Evolutionary conservation across 345 rosid species (phyloP).

Genomic region (Hibiscus trionum): DNA sequence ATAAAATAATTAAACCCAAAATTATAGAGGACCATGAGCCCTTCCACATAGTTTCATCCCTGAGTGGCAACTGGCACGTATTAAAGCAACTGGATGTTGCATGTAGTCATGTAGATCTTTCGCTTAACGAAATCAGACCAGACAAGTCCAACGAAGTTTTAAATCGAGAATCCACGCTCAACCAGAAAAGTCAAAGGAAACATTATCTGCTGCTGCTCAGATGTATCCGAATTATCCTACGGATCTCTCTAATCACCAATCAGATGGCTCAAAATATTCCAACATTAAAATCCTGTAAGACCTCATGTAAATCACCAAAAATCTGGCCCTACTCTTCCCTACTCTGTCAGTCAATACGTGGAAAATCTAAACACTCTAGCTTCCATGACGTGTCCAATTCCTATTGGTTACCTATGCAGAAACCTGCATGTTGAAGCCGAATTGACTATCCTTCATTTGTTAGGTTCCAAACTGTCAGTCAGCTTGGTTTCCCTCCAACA

Average conservation of each 20-base stretch:
- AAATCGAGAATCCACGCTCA: neutral
- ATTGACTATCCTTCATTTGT: slow-evolving; percentile 17
- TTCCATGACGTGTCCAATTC: slow-evolving; percentile 19
- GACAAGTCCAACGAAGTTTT: neutral
- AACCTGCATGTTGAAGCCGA: neutral
- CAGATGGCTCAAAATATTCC: neutral
- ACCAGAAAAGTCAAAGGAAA: slow-evolving; percentile 7
- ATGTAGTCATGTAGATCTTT: neutral
- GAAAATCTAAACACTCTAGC: slow-evolving; percentile 10
- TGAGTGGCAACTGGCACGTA: too few relatives aligned
- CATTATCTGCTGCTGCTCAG: slow-evolving; percentile 6
- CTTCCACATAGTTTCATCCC: too few relatives aligned
- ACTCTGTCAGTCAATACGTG: neutral
- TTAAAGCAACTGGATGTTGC: neutral
- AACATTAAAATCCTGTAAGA: neutral
- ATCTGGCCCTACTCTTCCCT: neutral
- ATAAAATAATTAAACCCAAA: too few relatives aligned
- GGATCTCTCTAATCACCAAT: neutral
- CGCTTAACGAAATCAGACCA: neutral
- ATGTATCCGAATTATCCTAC: neutral
- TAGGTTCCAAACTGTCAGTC: slow-evolving; percentile 38
- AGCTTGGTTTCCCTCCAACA: too few relatives aligned
- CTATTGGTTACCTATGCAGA: neutral
- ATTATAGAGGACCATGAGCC: too few relatives aligned
- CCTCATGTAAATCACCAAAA: neutral